Evolutionary conservation across 2,329 filamentous ascomycete species (phyloP).

Genomic region (Diaporthe caulivora): DNA sequence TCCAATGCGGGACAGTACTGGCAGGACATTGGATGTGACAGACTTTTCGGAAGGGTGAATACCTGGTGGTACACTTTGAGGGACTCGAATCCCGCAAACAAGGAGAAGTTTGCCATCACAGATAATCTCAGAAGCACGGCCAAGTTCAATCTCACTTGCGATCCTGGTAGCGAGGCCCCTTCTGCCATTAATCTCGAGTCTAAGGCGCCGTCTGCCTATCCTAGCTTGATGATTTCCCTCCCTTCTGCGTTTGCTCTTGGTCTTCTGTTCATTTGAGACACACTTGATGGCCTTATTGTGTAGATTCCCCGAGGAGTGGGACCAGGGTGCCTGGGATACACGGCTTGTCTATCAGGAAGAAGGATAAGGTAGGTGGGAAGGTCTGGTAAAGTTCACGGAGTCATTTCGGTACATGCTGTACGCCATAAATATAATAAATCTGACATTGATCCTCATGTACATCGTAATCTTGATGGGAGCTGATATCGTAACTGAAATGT

Average conservation of each 20-base stretch:
- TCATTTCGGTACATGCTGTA: no score
- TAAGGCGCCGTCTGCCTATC: not conserved
- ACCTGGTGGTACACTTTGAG: constrained; percentile 74
- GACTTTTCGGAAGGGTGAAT: constrained; percentile 66
- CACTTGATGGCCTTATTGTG: no score
- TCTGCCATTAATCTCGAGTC: not conserved
- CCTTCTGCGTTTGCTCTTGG: not conserved
- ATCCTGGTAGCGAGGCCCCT: not conserved
- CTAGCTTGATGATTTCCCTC: not conserved
- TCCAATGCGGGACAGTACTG: constrained; percentile 74
- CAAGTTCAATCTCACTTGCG: constrained; percentile 5
- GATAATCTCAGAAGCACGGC: constrained; percentile 54
- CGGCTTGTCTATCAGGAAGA: no score
- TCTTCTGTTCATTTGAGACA: not conserved
- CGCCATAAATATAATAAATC: no score
- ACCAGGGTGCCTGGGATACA: no score
- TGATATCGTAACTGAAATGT: not conserved
- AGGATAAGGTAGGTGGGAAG: no score
- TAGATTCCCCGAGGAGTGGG: no score
- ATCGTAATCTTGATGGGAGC: no score
- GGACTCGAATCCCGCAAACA: constrained; percentile 71
- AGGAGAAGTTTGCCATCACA: constrained; percentile 69
- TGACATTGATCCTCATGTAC: no score
- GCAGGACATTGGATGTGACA: constrained; percentile 70
- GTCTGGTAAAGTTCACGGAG: no score